phyloP scores from a whole-genome alignment of 441 rosid species.

The Populus hybrid region DNA sequence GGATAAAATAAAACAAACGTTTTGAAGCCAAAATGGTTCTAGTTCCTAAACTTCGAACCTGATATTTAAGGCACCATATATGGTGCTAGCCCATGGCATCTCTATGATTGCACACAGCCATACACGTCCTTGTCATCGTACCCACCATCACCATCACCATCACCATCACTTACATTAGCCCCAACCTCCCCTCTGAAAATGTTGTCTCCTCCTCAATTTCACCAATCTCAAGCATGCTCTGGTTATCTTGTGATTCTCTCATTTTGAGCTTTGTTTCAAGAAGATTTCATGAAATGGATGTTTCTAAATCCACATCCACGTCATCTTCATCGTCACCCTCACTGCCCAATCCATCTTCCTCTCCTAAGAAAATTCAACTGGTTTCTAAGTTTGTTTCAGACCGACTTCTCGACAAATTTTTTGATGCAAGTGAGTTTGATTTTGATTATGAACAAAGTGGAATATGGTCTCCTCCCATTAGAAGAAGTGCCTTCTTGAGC shows the following conservation, averaged over 20 bases:
- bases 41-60: background rate
- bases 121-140: constrained; percentile 37
- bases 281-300: constrained; percentile 28
- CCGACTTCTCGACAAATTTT: constrained; percentile 59
- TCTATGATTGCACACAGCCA: constrained; percentile 28
- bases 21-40: background rate
- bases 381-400: constrained; percentile 68
- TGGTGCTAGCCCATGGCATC: constrained; percentile 17
- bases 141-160: constrained; percentile 7
- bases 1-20: background rate
- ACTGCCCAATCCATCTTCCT: constrained; percentile 22
- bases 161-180: background rate
- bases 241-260: background rate
- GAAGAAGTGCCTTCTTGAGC: constrained; percentile 58
- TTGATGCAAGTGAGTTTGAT: constrained; percentile 56
- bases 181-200: constrained; percentile 8
- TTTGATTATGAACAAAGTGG: constrained; percentile 68
- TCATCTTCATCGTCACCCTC: background rate
- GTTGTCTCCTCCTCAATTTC: constrained; percentile 17
- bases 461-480: constrained; percentile 77
- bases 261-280: background rate
- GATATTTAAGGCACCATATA: background rate
- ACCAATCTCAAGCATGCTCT: background rate
- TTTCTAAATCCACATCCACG: constrained; percentile 8
- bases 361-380: constrained; percentile 36